These are phyloP conservation scores for Neofusicoccum laricinum DNA, from an alignment of 2,329 filamentous ascomycete genomes.

Conservation along the genomic window DNA sequence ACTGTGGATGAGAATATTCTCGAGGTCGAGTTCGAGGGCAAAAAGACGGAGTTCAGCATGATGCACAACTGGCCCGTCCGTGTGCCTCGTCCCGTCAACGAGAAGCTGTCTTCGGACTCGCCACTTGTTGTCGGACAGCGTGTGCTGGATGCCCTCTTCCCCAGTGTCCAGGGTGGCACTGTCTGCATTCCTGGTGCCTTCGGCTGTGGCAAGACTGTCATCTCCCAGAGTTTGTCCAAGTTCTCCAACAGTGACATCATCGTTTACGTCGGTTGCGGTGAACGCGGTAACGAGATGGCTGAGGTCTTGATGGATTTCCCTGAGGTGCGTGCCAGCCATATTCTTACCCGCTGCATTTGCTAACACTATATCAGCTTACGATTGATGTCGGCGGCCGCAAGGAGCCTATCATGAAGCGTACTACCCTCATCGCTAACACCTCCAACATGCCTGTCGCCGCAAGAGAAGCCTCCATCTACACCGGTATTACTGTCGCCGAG, in stretches of 20 bases:
- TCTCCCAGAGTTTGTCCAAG: constrained; percentile 96
- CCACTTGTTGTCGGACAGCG: constrained; percentile 96
- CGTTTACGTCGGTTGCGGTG: constrained; percentile 88
- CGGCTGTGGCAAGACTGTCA: constrained; percentile 98
- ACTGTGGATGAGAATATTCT: constrained; percentile 92
- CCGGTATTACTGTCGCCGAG: constrained; percentile 89
- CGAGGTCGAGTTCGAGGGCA: constrained; percentile 95
- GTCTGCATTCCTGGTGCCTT: constrained; percentile 98
- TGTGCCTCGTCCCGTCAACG: constrained; percentile 85
- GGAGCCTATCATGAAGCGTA: constrained; percentile 99
- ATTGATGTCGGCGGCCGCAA: constrained; percentile 92
- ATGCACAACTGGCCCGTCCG: constrained; percentile 99
- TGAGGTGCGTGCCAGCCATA: constrained; percentile 53
- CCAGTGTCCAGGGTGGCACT: constrained; percentile 93
- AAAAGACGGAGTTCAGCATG: constrained; percentile 92
- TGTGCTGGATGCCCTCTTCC: constrained; percentile 94
- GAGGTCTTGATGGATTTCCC: constrained; percentile 99
- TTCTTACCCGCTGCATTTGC: constrained; percentile 9
- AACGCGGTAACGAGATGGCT: constrained; percentile 99
- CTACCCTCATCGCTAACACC: constrained; percentile 95
- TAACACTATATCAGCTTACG: constrained; percentile 59
- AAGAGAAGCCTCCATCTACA: constrained; percentile 98
- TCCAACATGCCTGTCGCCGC: constrained; percentile 99
- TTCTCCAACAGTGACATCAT: constrained; percentile 99
- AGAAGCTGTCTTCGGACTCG: constrained; percentile 84